These are phyloP conservation scores for Leucocoprinus leucothites DNA, from an alignment of 768 basidiomycete genomes.

Conservation along the genomic window DNA sequence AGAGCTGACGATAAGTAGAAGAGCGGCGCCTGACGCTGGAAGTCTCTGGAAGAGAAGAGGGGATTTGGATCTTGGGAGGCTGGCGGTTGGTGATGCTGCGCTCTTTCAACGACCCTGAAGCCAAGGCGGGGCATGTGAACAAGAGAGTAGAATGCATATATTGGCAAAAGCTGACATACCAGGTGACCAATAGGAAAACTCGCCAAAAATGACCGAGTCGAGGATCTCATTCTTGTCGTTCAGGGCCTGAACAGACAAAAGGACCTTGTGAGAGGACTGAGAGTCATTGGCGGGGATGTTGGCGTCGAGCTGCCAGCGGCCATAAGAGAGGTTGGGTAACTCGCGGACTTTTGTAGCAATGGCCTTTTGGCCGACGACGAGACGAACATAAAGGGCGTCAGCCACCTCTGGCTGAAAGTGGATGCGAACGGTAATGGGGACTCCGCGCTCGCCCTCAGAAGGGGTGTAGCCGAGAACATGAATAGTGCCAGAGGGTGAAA, in stretches of 20 bases:
- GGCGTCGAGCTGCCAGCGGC: conserved; percentile 65
- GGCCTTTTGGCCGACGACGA: conserved; percentile 69
- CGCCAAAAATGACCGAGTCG: conserved; percentile 68
- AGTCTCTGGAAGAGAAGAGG: conserved; percentile 20
- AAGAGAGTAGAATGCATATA: conserved; percentile 7
- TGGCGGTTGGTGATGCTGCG: conserved; percentile 16
- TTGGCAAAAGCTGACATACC: conserved; percentile 25
- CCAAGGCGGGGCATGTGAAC: conserved; percentile 3
- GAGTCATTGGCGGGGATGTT: conserved; percentile 52
- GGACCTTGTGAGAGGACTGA: conserved; percentile 42
- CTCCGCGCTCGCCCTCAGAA: conserved; percentile 58
- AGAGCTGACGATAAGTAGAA: conserved; percentile 28
- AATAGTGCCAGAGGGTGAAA: conserved; percentile 52
- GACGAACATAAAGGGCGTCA: conserved; percentile 61
- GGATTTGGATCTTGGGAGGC: conserved; percentile 31
- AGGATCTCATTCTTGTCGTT: conserved; percentile 50
- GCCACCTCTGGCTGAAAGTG: conserved; percentile 50
- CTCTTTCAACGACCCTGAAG: conserved; percentile 17
- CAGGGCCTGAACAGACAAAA: conserved; percentile 62
- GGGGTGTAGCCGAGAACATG: conserved; percentile 66
- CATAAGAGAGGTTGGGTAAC: conserved; percentile 41
- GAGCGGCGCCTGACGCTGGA: conserved; percentile 37
- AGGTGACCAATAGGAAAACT: conserved; percentile 60
- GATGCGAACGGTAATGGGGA: conserved; percentile 61
- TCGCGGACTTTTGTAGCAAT: conserved; percentile 65